Conservation (phyloP, 441 rosid genomes). For the Eruca vesicaria region DNA sequence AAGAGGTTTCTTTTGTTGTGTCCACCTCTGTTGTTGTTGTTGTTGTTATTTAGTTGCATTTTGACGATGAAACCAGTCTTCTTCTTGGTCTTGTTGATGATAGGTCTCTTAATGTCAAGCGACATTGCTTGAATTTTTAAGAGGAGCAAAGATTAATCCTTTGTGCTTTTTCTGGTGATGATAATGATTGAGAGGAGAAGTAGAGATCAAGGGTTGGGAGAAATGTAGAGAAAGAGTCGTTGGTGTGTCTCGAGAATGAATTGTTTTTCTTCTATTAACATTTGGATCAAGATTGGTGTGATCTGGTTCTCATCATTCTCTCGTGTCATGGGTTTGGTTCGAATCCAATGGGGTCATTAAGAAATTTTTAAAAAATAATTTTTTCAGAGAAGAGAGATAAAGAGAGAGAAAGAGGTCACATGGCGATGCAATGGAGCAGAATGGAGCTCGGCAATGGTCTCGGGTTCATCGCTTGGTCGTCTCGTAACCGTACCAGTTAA, state of each 20-base stretch:
- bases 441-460: slow-evolving; percentile 33
- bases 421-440: slow-evolving; percentile 31
- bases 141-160: background rate
- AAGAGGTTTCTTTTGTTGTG: slow-evolving; percentile 19
- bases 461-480: slow-evolving; percentile 34
- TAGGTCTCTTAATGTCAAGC: slow-evolving; percentile 29
- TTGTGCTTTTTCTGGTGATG: slow-evolving; percentile 26
- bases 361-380: background rate
- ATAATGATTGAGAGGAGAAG: slow-evolving; percentile 43
- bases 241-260: background rate
- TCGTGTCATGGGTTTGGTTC: slow-evolving; percentile 28
- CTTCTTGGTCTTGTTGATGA: slow-evolving; percentile 27
- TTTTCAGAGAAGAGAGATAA: background rate
- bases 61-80: slow-evolving; percentile 57
- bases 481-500: background rate
- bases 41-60: slow-evolving; percentile 53
- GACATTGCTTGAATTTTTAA: slow-evolving; percentile 27
- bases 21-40: slow-evolving; percentile 33
- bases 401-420: slow-evolving; percentile 27
- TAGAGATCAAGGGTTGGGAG: slow-evolving; percentile 43
- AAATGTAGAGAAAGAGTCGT: slow-evolving; percentile 35
- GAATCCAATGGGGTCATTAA: slow-evolving; percentile 17
- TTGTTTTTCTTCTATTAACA: background rate
- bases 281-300: slow-evolving; percentile 27
- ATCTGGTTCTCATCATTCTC: slow-evolving; percentile 31